Percentiles rank a stretch among this genome's conserved stretches.
These are phyloP conservation scores for Plantago major DNA, from an alignment of 257 asterid species.

Conservation along the genomic window DNA sequence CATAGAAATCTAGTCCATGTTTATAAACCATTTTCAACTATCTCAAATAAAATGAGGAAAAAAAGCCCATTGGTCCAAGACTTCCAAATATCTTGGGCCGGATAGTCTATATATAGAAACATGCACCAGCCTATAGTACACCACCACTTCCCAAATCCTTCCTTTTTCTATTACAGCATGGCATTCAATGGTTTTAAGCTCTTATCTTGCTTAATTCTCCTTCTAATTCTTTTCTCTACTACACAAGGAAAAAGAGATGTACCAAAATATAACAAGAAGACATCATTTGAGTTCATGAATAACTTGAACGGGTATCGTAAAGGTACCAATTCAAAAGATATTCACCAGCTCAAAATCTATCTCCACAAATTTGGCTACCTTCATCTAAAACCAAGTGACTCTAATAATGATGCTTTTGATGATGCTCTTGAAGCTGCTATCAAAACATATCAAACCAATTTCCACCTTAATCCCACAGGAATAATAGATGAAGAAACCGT, in stretches of 20 bases:
- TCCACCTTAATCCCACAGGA: slow-evolving; percentile 24
- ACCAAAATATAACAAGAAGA: background rate
- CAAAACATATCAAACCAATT: slow-evolving; percentile 28
- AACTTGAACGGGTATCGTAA: slow-evolving; percentile 29
- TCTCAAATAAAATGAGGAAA: too few relatives aligned
- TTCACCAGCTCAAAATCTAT: slow-evolving; percentile 24
- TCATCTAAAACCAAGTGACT: background rate
- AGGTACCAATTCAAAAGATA: slow-evolving; percentile 23
- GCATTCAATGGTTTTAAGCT: background rate
- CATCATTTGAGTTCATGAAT: slow-evolving; percentile 35
- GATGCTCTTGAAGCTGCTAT: slow-evolving; percentile 26
- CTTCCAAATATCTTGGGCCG: background rate
- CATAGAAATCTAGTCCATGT: too few relatives aligned
- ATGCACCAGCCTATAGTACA: background rate
- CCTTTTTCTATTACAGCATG: background rate
- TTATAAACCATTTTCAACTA: too few relatives aligned
- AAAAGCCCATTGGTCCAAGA: background rate
- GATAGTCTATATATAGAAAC: slow-evolving; percentile 1
- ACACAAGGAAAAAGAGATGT: slow-evolving; percentile 13
- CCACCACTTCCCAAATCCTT: background rate
- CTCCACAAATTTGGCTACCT: slow-evolving; percentile 33
- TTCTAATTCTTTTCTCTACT: slow-evolving; percentile 1
- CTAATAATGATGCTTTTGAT: slow-evolving; percentile 23
- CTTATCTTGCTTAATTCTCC: background rate
- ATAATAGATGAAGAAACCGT: slow-evolving; percentile 20